Conservation (phyloP, 176 grass and related monocot species). For the Elymus sibiricus region DNA sequence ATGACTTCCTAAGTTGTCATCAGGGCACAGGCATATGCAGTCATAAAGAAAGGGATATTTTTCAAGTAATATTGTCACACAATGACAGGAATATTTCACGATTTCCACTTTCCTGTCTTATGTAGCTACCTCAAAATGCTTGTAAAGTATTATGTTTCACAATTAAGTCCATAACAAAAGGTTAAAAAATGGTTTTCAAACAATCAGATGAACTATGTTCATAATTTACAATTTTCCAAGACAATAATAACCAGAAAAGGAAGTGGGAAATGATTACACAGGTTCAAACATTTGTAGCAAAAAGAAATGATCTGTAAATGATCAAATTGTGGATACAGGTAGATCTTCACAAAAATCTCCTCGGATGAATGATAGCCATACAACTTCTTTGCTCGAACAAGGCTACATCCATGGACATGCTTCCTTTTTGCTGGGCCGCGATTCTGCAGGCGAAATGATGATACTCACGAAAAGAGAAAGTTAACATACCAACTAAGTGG, state of each 20-base stretch:
- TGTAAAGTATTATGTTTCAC: not conserved
- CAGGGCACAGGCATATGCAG: not conserved
- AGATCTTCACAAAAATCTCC: slow-evolving; percentile 89
- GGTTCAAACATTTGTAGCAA: slow-evolving; percentile 23
- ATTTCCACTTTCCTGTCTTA: not conserved
- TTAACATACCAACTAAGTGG: slow-evolving; percentile 22
- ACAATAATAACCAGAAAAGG: not conserved
- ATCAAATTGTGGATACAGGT: slow-evolving; percentile 73
- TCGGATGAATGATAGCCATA: slow-evolving; percentile 83
- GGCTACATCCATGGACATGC: slow-evolving; percentile 84
- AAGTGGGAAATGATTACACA: slow-evolving; percentile 17
- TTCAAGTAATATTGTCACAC: not conserved
- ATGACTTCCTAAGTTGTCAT: not conserved
- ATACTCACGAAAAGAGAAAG: slow-evolving; percentile 21
- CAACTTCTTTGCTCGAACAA: slow-evolving; percentile 91
- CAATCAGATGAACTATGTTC: not conserved
- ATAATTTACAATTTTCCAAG: not conserved
- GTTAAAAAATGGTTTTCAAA: not conserved
- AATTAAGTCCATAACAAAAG: not conserved
- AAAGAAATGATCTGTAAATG: not conserved
- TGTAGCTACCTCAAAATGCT: not conserved
- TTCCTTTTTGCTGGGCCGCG: slow-evolving; percentile 58
- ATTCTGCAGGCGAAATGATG: slow-evolving; percentile 42
- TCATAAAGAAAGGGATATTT: not conserved
- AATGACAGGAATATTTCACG: not conserved